Percentiles rank a stretch among this genome's conserved stretches.
These are phyloP conservation scores for Ceratocystis huliohia DNA, from an alignment of 2,329 filamentous ascomycete genomes.

Conservation along the genomic window DNA sequence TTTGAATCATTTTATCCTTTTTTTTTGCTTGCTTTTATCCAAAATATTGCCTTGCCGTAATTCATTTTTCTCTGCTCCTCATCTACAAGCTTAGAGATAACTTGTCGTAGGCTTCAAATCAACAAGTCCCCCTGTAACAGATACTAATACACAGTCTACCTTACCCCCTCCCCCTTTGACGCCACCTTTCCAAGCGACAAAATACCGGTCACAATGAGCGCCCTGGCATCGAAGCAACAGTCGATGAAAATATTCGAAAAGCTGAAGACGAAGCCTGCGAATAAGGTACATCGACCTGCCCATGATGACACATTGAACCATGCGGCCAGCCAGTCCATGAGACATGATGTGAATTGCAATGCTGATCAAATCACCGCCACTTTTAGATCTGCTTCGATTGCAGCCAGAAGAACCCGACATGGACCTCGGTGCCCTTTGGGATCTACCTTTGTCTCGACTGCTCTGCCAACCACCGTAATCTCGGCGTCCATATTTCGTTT, in stretches of 20 bases:
- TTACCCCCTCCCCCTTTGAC: neutral
- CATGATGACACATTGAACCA: neutral
- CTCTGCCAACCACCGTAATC: conserved; percentile 90
- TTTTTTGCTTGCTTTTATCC: conserved; percentile 6
- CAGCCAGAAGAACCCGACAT: conserved; percentile 92
- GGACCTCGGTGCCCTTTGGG: conserved; percentile 92
- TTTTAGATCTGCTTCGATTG: conserved; percentile 92
- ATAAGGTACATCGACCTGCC: conserved; percentile 55
- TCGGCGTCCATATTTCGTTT: conserved; percentile 98
- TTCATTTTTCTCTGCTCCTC: conserved; percentile 12
- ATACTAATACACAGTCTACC: conserved; percentile 5
- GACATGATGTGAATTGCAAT: neutral
- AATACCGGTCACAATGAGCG: conserved; percentile 37
- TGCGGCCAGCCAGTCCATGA: conserved; percentile 3
- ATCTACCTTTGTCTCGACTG: conserved; percentile 98
- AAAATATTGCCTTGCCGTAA: conserved; percentile 4
- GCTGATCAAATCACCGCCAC: conserved; percentile 21
- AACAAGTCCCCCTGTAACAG: conserved; percentile 7
- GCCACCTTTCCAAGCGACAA: conserved; percentile 9
- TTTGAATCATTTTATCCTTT: conserved; percentile 4
- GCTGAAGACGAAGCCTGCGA: conserved; percentile 83
- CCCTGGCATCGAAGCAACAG: conserved; percentile 76
- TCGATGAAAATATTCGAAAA: conserved; percentile 98
- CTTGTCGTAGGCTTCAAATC: neutral
- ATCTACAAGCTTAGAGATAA: neutral